Base-by-base conservation (phyloP, 2,329 filamentous ascomycete species). In the Xylariaceae sp. region DNA sequence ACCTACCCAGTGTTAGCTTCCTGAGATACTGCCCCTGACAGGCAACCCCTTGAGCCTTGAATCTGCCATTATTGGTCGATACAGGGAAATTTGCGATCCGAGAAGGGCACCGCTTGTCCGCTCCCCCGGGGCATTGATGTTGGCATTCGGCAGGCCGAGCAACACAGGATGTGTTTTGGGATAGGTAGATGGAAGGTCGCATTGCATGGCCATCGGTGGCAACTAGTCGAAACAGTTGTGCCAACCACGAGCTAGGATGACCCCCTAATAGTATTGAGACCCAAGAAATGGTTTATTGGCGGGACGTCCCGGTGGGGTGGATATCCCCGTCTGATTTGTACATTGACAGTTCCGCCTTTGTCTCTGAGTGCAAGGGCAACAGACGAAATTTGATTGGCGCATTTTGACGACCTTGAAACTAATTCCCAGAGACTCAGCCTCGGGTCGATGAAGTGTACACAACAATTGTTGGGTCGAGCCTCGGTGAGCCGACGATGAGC, bases 231-330 rank as follows among this genome's bases (percentile, higher is more conserved):
- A 35, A 35, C 51, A 56, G 55, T 51, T 44, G 61, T 58, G 56
- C 59, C 50, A 57, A 55, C 53, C 47, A 48, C 55, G 23, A 50
- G 58, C 58, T 51, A 55, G 54, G 60, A 63, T 63, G 34, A 39
- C 17, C 51, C 59, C 56, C 60, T 44, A 48, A 51, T 44, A 30
- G 23, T 30, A 44, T 49, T 49, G 51, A 59, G 57, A 61, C 57
- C 63, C 58, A 57, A 56, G 58, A 57, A 60, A 59, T 52, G 62
- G 49, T 58, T 58, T 51, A 64, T 64, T 63, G 61, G 63, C 63
- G 63, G 63, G 61, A 65, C 59, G 63, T 58, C 58, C 63, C 63
- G 63, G 55, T 61, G 59, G 61, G 59, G 63, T 65, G 63, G 63
- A 61, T 63, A 61, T 58, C 52, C 61, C 56, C 54, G 51, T 59